Percentiles rank a stretch among this genome's conserved stretches.
Evolutionary conservation across 139 green algal species (phyloP).

Genomic region (Zygnema cylindricum): DNA sequence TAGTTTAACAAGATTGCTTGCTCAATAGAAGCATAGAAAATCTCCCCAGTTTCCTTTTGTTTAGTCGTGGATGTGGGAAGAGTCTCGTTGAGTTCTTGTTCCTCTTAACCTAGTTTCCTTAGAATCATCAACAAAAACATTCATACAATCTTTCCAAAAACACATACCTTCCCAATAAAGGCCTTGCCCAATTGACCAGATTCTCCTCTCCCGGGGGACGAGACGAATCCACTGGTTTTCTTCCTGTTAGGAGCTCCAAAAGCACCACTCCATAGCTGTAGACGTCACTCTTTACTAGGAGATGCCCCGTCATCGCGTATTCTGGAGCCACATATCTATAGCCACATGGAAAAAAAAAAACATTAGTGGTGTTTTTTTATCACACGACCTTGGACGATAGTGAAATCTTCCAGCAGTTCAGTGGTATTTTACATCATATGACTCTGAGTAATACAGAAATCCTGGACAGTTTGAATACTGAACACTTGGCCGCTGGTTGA

Average conservation of each 20-base stretch:
- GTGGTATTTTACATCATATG: no score
- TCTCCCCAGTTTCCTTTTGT: background rate
- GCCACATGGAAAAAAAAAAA: background rate
- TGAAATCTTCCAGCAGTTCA: no score
- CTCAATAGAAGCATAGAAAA: background rate
- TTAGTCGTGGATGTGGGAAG: background rate
- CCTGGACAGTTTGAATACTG: no score
- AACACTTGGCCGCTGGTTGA: no score
- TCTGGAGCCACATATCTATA: constrained; percentile 48
- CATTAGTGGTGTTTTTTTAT: no score
- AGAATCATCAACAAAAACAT: background rate
- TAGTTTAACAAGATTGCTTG: background rate
- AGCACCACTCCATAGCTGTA: constrained; percentile 67
- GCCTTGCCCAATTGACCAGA: constrained; percentile 57
- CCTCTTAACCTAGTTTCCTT: background rate
- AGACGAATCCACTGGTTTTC: constrained; percentile 58
- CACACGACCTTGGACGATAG: no score
- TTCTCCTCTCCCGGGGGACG: constrained; percentile 52
- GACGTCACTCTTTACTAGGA: constrained; percentile 55
- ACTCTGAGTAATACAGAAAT: no score
- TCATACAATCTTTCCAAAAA: background rate
- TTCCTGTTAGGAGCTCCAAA: constrained; percentile 70
- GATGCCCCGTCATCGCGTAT: constrained; percentile 55
- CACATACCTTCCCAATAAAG: background rate
- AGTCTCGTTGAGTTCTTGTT: background rate